A percentile compares a stretch with the other conserved stretches of the same genome.
These are phyloP conservation scores for Elaphomyces granulatus DNA, from an alignment of 495 filamentous ascomycete species.

Conservation along the genomic window DNA sequence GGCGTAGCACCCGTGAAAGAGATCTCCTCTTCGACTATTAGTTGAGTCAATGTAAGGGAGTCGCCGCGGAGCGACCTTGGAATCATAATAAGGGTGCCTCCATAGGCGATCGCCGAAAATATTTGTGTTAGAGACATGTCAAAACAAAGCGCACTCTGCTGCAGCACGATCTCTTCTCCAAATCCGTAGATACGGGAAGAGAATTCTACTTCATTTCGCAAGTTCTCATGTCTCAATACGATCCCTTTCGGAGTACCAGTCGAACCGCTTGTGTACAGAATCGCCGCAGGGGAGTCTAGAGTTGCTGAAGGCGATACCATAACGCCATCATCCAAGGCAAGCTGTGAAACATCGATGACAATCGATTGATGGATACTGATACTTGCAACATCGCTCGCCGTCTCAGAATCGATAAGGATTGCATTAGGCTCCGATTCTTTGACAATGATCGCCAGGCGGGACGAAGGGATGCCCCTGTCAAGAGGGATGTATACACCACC, in stretches of 20 bases:
- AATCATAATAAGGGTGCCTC: slow-evolving; percentile 20
- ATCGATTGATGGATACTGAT: slow-evolving; percentile 7
- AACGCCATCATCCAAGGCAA: too few relatives aligned
- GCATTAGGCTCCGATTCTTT: slow-evolving; percentile 9
- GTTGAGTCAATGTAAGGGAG: slow-evolving; percentile 16
- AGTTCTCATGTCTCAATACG: slow-evolving; percentile 15
- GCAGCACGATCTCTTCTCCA: slow-evolving; percentile 19
- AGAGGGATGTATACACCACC: slow-evolving; percentile 40
- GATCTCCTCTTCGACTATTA: slow-evolving; percentile 20
- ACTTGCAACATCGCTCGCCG: slow-evolving; percentile 1
- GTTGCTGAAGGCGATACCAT: too few relatives aligned
- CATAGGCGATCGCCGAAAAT: slow-evolving; percentile 16
- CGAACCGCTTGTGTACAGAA: slow-evolving; percentile 33
- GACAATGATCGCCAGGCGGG: slow-evolving; percentile 19
- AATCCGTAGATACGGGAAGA: slow-evolving; percentile 10
- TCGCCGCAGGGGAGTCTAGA: slow-evolving; percentile 13
- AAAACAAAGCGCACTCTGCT: slow-evolving; percentile 31
- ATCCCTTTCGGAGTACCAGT: slow-evolving; percentile 28
- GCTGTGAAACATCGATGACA: too few relatives aligned
- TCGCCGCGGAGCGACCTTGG: slow-evolving; percentile 14
- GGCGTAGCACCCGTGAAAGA: slow-evolving; percentile 27
- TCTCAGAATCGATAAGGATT: slow-evolving; percentile 6
- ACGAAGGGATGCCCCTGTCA: slow-evolving; percentile 23
- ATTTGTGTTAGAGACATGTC: slow-evolving; percentile 26
- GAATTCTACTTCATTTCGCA: slow-evolving; percentile 19